Base-by-base conservation (phyloP, 495 filamentous ascomycete species). In the Penicillium cosmopolitanum region DNA sequence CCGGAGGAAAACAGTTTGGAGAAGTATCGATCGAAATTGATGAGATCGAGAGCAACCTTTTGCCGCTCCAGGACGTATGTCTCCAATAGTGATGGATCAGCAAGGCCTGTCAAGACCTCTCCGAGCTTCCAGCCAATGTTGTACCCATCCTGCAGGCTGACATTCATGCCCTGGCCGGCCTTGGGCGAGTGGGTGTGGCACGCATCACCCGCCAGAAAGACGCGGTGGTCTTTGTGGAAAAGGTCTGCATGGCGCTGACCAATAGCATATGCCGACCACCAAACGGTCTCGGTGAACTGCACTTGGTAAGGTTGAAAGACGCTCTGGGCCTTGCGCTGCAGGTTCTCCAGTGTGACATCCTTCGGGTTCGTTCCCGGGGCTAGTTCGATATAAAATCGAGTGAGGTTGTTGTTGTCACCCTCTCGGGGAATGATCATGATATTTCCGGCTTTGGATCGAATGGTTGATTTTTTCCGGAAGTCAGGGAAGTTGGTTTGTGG, bases 81-180 rank as follows among this genome's bases (percentile, higher is more conserved):
- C 62, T 85, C 72, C 1, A 93, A 75, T 4, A 92, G 62, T 2
- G 76, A 77, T 3, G 81, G 81, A 12, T 65, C 58, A 2, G 87
- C 84, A 43, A 80, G 73, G 12, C 86, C 86, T 34, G 74, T 81
- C 12, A 92, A 68, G 1, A 93, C 80, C 25, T 81, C 70, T 1
- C 83, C 88, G 5, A 95, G 76, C 71, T 95, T 93, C 90, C 90
- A 93, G 18, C 89, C 90, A 36, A 93, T 83, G 56, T 95, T 93
- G 64, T 81, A 78, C 12, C 77, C 73, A 57, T 85, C 80, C 60
- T 82, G 80, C 58, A 80, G 64, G 62, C 72, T 73, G 50, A 78
- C 74, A 56, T 77, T 77, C 81, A 84, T 77, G 10, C 74, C 78
- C 60, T 87, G 85, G 2, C 84, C 85, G 13, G 84, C 84, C 68